Evolutionary conservation across 257 asterid genomes (phyloP).

Genomic region (Avicennia marina): DNA sequence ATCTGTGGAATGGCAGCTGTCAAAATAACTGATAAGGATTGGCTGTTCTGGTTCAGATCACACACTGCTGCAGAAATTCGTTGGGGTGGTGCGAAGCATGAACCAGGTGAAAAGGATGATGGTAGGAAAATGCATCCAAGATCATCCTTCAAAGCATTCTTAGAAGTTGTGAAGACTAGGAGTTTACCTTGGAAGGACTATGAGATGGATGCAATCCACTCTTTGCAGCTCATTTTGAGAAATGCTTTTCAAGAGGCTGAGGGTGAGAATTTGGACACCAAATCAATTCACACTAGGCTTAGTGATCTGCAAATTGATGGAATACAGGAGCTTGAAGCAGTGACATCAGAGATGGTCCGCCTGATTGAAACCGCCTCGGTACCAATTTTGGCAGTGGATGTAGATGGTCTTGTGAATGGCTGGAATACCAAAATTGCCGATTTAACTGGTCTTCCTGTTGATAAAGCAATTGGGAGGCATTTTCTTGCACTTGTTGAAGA

Average conservation of each 20-base stretch:
- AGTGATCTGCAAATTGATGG: conserved; percentile 75
- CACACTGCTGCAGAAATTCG: conserved; percentile 82
- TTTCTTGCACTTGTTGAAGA: conserved; percentile 82
- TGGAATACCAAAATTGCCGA: conserved; percentile 88
- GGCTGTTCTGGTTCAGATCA: conserved; percentile 98
- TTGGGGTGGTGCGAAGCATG: conserved; percentile 96
- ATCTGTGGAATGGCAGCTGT: conserved; percentile 98
- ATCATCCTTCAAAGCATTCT: conserved; percentile 84
- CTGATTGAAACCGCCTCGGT: conserved; percentile 90
- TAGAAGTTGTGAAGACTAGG: conserved; percentile 79
- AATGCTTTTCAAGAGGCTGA: conserved; percentile 58
- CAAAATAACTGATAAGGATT: conserved; percentile 62
- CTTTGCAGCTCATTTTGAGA: conserved; percentile 86
- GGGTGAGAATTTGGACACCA: conserved; percentile 30
- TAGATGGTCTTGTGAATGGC: conserved; percentile 79
- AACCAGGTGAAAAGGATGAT: conserved; percentile 68
- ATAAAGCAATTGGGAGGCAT: conserved; percentile 72
- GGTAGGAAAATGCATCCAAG: conserved; percentile 88
- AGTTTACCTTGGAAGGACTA: conserved; percentile 88
- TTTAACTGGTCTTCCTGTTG: conserved; percentile 74
- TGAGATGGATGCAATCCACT: conserved; percentile 95
- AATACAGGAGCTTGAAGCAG: conserved; percentile 81
- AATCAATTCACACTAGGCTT: conserved; percentile 54
- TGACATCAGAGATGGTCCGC: conserved; percentile 87
- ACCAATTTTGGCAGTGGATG: conserved; percentile 84